Conservation (phyloP, 192 early-diverging fungal species). For the Coemansia sp. region DNA sequence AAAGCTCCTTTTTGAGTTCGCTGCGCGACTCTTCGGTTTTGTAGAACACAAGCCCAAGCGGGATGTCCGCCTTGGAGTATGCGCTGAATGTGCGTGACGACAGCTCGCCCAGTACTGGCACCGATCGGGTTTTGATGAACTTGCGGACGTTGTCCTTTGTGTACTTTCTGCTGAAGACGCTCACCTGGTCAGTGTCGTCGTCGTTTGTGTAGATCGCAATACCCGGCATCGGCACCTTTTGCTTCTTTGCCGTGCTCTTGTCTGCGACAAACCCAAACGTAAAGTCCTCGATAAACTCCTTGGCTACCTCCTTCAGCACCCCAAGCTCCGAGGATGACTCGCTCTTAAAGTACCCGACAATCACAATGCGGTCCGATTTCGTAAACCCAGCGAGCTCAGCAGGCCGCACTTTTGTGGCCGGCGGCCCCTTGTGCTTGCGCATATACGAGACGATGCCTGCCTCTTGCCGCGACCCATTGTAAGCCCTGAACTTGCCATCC, state of each 20-base stretch:
- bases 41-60: constrained; percentile 87
- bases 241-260: constrained; percentile 55
- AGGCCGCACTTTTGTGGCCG: constrained; percentile 67
- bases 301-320: constrained; percentile 68
- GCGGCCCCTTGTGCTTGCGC: constrained; percentile 85
- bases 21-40: constrained; percentile 62
- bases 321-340: constrained; percentile 62
- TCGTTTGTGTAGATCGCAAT: constrained; percentile 86
- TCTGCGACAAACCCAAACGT: constrained; percentile 79
- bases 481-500: constrained; percentile 65
- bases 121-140: constrained; percentile 76
- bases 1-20: constrained; percentile 57
- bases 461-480: constrained; percentile 86
- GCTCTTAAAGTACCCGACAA: constrained; percentile 76
- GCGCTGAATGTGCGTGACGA: constrained; percentile 80
- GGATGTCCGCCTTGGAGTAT: constrained; percentile 81
- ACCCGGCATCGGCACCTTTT: constrained; percentile 61
- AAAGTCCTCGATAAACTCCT: constrained; percentile 80
- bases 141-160: constrained; percentile 55
- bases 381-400: constrained; percentile 70
- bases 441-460: constrained; percentile 87
- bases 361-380: constrained; percentile 76
- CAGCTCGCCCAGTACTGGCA: constrained; percentile 90
- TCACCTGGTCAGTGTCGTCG: constrained; percentile 77
- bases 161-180: constrained; percentile 63